Evolutionary conservation across 2,329 filamentous ascomycete genomes (phyloP), one percentile per base, ranked within the genome.

Genomic region (Claviceps sorghi): DNA sequence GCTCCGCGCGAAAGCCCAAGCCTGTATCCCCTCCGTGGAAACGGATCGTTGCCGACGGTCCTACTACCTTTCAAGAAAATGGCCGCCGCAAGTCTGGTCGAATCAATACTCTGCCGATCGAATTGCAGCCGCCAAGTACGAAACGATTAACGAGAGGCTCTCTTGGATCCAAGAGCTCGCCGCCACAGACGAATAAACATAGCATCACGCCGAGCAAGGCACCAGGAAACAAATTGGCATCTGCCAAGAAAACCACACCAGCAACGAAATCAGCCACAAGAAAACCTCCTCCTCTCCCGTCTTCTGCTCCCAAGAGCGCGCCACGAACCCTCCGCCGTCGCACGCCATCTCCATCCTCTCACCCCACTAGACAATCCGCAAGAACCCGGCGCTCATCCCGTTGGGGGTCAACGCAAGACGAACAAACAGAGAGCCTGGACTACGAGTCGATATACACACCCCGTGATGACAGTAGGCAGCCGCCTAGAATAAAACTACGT

Each of bases 11-110:
- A 73, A 83, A 69, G 54, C 55, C 57, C 0, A 70, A 70, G 52
- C 70, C 72, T 51, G 75, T 77, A 55, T 97, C 91, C 57, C 93
- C 93, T 58, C 93, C 93, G 22, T 98, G 93, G 93, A 97, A 93
- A 72, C 87, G 82, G 62, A 78, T 86, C 56, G 78, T 78, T 54
- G 88, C 86, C 42, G 86, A 95, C 30, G 93, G 93, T 0, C 93
- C 93, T 22, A 93, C 91, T 3, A 85, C 86, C 0, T 90, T 94
- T 64, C 78, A 85, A 46, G 79, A 77, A 70, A 86, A 77, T 78
- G 88, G 86, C 48, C 77, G 77, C 57, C 76, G 82, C 55, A 83
- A 82, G 61, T 85, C 82, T 22, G 80, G 80, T 42, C 76, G 82
- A 55, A 79, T 80, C 60, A 84, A 84, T 61, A 64, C 65, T 2